phyloP scores from a whole-genome alignment of 768 basidiomycete species.

The Lactifluus rugatus region DNA sequence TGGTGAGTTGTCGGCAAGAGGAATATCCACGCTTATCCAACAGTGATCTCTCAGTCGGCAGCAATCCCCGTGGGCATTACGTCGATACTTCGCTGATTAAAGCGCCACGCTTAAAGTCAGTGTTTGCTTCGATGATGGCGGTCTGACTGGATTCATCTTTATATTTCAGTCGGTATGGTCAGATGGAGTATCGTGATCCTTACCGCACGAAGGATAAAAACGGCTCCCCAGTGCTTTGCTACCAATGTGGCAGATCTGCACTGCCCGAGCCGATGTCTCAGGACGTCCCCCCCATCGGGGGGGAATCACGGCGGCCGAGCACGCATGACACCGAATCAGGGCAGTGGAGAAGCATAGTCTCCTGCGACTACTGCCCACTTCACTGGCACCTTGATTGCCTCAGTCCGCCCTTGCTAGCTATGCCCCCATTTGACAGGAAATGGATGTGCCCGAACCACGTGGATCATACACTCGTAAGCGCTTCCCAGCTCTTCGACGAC shows the following conservation, averaged over 20 bases:
- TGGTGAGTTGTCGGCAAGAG: conserved; percentile 38
- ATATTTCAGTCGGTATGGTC: conserved; percentile 61
- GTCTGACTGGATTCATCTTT: conserved; percentile 1
- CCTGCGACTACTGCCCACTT: conserved; percentile 90
- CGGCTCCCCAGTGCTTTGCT: conserved; percentile 79
- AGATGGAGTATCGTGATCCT: conserved; percentile 86
- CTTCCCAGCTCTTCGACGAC: conserved; percentile 1
- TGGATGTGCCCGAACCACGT: conserved; percentile 99
- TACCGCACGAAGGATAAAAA: conserved; percentile 80
- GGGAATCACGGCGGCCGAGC: conserved; percentile 43
- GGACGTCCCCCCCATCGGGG: conserved; percentile 39
- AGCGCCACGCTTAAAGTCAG: conserved; percentile 75
- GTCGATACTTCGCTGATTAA: conserved; percentile 70
- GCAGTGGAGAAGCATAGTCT: conserved; percentile 64
- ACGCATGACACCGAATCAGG: conserved; percentile 37
- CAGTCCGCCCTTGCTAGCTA: conserved; percentile 74
- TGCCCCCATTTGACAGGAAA: conserved; percentile 83
- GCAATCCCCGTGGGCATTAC: conserved; percentile 74
- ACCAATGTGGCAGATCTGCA: conserved; percentile 77
- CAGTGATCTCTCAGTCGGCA: conserved; percentile 45
- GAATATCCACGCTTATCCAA: neutral
- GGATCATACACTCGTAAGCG: conserved; percentile 72
- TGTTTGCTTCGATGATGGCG: conserved; percentile 20
- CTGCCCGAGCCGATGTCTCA: conserved; percentile 47
- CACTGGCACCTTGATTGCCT: conserved; percentile 98